These are phyloP conservation scores for Trifolium fragiferum DNA, from an alignment of 306 rosid species.

Conservation along the genomic window DNA sequence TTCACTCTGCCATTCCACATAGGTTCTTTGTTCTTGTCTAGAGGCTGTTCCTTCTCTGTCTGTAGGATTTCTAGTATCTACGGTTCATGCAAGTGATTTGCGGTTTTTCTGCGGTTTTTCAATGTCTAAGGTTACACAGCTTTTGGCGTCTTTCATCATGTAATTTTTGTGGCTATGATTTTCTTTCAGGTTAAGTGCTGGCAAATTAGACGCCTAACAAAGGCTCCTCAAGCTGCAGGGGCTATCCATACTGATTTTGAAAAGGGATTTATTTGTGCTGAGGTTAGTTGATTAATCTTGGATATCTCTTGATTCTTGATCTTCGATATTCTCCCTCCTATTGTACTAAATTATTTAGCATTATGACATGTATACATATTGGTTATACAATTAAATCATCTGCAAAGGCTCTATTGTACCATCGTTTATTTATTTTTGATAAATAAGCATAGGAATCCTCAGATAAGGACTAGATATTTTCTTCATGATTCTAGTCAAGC, in stretches of 20 bases:
- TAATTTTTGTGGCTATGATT: conserved; percentile 14
- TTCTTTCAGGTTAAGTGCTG: conserved; percentile 90
- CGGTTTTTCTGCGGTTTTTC: not conserved
- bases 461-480: not conserved
- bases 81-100: not conserved
- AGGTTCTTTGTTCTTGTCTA: conserved; percentile 18
- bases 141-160: not conserved
- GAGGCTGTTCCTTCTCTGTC: conserved; percentile 4
- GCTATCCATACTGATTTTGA: conserved; percentile 96
- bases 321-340: conserved; percentile 20
- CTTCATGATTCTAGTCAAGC: not conserved
- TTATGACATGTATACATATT: not conserved
- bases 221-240: conserved; percentile 99
- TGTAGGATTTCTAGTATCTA: not conserved
- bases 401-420: conserved; percentile 14
- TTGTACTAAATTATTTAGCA: conserved; percentile 11
- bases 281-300: conserved; percentile 57
- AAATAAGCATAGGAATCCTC: not conserved
- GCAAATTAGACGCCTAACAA: conserved; percentile 96
- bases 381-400: conserved; percentile 6
- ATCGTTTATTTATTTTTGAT: not conserved
- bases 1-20: not conserved
- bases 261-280: conserved; percentile 97
- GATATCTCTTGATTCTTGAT: conserved; percentile 12
- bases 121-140: not conserved